These are phyloP conservation scores for Pythium biforme DNA, from an alignment of 352 stramenopile genomes.

Conservation along the genomic window DNA sequence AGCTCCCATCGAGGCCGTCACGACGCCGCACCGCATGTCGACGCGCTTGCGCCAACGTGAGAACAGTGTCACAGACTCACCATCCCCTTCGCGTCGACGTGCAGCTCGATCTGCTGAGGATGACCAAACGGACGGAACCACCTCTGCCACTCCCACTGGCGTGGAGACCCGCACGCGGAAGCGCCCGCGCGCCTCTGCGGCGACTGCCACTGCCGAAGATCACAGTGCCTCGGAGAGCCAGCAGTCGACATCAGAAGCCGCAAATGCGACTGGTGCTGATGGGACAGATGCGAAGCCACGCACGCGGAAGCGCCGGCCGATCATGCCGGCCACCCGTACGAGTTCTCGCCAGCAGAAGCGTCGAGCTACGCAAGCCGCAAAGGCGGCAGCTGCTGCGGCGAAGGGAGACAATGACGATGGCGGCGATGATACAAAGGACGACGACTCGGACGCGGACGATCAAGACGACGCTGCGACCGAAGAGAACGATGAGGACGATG, in stretches of 20 bases:
- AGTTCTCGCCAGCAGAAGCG: conserved; percentile 73
- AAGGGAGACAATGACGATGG: conserved; percentile 21
- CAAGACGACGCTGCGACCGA: conserved; percentile 21
- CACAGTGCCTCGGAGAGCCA: conserved; percentile 64
- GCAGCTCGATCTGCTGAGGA: conserved; percentile 11
- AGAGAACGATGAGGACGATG: conserved; percentile 22
- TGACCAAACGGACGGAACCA: conserved; percentile 4
- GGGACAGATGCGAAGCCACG: conserved; percentile 31
- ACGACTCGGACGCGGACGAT: conserved; percentile 15
- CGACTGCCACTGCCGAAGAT: conserved; percentile 37
- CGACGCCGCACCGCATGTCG: conserved; percentile 52
- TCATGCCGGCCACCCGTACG: conserved; percentile 50
- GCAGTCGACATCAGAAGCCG: conserved; percentile 47
- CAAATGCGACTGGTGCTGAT: background rate
- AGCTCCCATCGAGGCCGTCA: background rate
- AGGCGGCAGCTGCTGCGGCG: conserved; percentile 25
- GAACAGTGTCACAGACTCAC: conserved; percentile 48
- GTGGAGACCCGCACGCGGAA: conserved; percentile 31
- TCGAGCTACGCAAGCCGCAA: conserved; percentile 36
- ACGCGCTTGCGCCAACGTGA: conserved; percentile 49
- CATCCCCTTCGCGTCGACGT: conserved; percentile 18
- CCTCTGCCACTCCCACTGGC: background rate
- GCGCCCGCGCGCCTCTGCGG: conserved; percentile 24
- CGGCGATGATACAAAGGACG: conserved; percentile 19
- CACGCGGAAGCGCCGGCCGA: conserved; percentile 43